Evolutionary conservation across 352 stramenopile species (phyloP).

Genomic region (Phytophthora europaea): DNA sequence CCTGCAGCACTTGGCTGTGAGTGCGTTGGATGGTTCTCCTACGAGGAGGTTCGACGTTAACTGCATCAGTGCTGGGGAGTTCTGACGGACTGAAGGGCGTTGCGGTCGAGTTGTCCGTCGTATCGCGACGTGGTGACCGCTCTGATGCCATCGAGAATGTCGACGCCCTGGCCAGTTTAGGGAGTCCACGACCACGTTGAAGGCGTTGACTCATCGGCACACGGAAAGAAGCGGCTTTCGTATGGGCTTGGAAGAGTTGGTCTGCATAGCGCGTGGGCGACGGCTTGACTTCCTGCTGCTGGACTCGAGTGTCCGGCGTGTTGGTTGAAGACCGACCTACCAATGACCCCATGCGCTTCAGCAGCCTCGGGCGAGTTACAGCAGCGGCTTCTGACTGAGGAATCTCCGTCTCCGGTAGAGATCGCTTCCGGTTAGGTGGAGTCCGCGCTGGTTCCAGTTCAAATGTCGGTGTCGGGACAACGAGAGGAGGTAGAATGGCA

Average conservation of each 20-base stretch:
- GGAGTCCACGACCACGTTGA: background rate
- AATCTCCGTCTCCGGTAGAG: background rate
- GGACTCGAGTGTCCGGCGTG: background rate
- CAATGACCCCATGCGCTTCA: slow-evolving; percentile 31
- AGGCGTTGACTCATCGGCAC: background rate
- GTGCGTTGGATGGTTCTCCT: background rate
- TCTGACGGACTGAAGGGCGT: background rate
- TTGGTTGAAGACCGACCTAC: slow-evolving; percentile 13
- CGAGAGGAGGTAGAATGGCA: background rate
- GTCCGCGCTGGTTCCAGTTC: background rate
- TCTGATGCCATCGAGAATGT: background rate
- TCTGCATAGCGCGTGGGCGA: slow-evolving; percentile 40
- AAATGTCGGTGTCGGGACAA: background rate
- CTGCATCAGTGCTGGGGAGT: background rate
- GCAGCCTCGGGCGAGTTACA: slow-evolving; percentile 6
- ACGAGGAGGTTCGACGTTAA: background rate
- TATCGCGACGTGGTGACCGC: background rate
- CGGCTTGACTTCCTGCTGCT: slow-evolving; percentile 6
- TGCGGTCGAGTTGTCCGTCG: background rate
- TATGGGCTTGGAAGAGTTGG: slow-evolving; percentile 22
- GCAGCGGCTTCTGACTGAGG: background rate
- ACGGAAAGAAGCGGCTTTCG: background rate
- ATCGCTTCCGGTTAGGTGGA: background rate
- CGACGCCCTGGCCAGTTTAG: background rate
- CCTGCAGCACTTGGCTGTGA: background rate